Base-by-base conservation (phyloP, 257 asterid genomes). In the Lantana camara region DNA sequence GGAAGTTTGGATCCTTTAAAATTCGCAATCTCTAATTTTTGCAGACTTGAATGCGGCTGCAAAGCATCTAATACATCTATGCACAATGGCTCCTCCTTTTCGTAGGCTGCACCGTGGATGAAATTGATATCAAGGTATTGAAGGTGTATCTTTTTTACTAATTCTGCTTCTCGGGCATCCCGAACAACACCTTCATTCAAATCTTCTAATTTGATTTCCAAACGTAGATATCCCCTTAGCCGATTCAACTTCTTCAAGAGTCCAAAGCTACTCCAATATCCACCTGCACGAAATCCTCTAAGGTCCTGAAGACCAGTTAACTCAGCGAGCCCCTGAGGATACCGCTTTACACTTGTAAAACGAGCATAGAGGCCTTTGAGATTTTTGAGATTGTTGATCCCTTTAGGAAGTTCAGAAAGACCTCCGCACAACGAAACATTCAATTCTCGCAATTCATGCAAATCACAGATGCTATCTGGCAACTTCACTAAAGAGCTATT, bases 281-380 rank as follows among this genome's bases (percentile, higher is more conserved):
- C 14, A 12, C 48, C 48, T 1, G 1, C 48, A 12, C 7, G 5
- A 42, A 42, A 11, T 12, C 8, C 3, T 49, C 35, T 11, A n/a
- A 73, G 46, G 4, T 52, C 60, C 14, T 10, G 32, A 35, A 73
- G 30, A 21, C 9, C 11, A 3, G 61, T 67, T 57, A 72, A 30
- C 11, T 44, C 13, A 3, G 55, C 69, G 21, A 29, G 32, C n/a
- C 9, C 21, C 1, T 5, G 11, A 0, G 22, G 16, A 10, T 6
- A 27, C 32, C 5, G 32, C 2, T 27, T 27, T 27, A 27, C 3
- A 0, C 9, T 0, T 0, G 23, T 53, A 0, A 11, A 20, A 9
- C 4, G 3, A 9, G 3, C 20, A 9, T 23, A 1, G 21, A 72
- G 72, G 42, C 38, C 55, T 22, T 53, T 64, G 60, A 72, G 34